phyloP scores from a whole-genome alignment of 169 alveolate genomes.

The Plasmodium vivax region DNA sequence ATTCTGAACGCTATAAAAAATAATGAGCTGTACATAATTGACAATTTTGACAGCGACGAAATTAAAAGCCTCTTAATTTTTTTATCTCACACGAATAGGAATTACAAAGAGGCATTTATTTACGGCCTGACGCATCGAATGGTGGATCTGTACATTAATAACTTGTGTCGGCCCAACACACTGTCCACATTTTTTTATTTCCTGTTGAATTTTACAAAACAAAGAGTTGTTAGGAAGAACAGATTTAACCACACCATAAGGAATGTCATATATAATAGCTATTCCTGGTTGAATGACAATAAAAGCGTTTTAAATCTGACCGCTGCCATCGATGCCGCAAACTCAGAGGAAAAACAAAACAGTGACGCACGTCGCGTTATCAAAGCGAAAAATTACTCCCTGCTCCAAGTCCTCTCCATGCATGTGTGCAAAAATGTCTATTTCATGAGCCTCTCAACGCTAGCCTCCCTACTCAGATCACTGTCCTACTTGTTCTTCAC shows the following conservation, averaged over 20 bases:
- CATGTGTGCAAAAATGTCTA: conserved; percentile 72
- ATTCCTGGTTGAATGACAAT: conserved; percentile 51
- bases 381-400: conserved; percentile 46
- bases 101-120: conserved; percentile 58
- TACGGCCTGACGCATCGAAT: conserved; percentile 62
- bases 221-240: conserved; percentile 28
- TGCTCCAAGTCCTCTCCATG: conserved; percentile 57
- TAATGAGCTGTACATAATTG: conserved; percentile 59
- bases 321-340: background rate
- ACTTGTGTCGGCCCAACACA: conserved; percentile 13
- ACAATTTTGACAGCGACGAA: conserved; percentile 69
- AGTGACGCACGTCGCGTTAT: conserved; percentile 8
- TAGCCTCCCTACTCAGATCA: conserved; percentile 61
- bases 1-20: conserved; percentile 50
- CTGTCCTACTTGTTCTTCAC: conserved; percentile 46
- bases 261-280: conserved; percentile 55
- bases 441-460: conserved; percentile 56
- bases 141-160: conserved; percentile 44
- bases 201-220: conserved; percentile 50
- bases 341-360: background rate
- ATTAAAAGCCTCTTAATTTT: conserved; percentile 69
- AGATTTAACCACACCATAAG: conserved; percentile 71
- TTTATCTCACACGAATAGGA: conserved; percentile 28
- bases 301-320: background rate
- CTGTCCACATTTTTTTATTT: conserved; percentile 20